Conservation (phyloP, 495 filamentous ascomycete species). For the Thermothielavioides terrestris region DNA sequence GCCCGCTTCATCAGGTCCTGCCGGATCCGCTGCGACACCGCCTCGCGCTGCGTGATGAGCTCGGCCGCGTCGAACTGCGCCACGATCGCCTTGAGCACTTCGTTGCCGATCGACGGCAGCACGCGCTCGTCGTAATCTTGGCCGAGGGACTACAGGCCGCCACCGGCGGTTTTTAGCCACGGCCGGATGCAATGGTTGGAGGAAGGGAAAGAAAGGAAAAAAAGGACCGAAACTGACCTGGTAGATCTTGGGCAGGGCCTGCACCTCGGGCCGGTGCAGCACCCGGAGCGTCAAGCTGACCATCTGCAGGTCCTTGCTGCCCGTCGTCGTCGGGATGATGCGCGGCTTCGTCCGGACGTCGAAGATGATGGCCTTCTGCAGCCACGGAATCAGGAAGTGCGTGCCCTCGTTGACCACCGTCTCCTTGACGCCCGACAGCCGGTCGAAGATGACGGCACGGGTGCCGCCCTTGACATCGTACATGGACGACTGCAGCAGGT, state of each 20-base stretch:
- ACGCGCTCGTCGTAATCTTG: constrained; percentile 99
- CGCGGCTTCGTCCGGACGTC: constrained; percentile 96
- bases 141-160: constrained; percentile 56
- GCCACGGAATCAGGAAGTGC: constrained; percentile 92
- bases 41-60: constrained; percentile 97
- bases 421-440: constrained; percentile 86
- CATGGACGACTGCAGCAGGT: constrained; percentile 62
- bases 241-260: constrained; percentile 91
- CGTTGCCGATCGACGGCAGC: constrained; percentile 98
- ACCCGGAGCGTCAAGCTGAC: constrained; percentile 96
- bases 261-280: constrained; percentile 89
- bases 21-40: constrained; percentile 91
- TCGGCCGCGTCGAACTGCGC: constrained; percentile 99
- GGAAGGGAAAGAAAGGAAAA: not conserved
- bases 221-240: constrained; percentile 69
- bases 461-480: constrained; percentile 96
- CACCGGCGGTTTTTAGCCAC: too few species aligned
- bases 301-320: constrained; percentile 99
- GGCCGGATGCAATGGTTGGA: too few species aligned
- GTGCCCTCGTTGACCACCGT: constrained; percentile 90
- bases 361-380: constrained; percentile 91
- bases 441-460: constrained; percentile 96
- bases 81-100: constrained; percentile 98
- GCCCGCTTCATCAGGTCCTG: constrained; percentile 90
- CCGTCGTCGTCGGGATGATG: constrained; percentile 96